Evolutionary conservation across 2,329 filamentous ascomycete species (phyloP).

Genomic region (Paecilomyces sp.): DNA sequence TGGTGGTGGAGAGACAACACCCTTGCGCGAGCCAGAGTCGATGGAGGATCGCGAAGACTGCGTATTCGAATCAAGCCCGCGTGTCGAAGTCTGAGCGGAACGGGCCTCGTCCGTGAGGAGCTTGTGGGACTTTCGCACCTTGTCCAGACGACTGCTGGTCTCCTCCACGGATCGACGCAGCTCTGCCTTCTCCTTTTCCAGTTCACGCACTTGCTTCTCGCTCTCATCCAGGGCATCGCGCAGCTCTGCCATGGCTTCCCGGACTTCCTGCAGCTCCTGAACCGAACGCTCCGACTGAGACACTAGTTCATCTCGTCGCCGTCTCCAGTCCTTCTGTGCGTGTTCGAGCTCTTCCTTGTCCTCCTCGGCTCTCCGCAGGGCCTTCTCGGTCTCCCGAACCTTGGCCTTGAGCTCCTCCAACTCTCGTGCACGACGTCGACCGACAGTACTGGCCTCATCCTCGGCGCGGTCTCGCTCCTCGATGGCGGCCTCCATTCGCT

Average conservation of each 20-base stretch:
- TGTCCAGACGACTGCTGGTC: slow-evolving; percentile 67
- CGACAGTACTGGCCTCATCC: slow-evolving; percentile 75
- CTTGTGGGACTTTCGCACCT: slow-evolving; percentile 63
- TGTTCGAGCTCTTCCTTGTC: slow-evolving; percentile 73
- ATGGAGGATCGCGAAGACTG: slow-evolving; percentile 53
- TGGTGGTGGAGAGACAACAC: slow-evolving; percentile 42
- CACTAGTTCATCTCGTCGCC: slow-evolving; percentile 69
- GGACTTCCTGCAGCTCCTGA: slow-evolving; percentile 69
- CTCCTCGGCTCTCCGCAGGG: slow-evolving; percentile 61
- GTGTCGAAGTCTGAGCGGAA: slow-evolving; percentile 33
- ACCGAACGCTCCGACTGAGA: slow-evolving; percentile 59
- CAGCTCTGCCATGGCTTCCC: slow-evolving; percentile 68
- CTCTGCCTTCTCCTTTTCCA: slow-evolving; percentile 74
- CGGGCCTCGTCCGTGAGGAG: slow-evolving; percentile 54
- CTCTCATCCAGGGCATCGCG: slow-evolving; percentile 77
- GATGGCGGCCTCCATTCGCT: slow-evolving; percentile 80
- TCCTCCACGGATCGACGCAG: slow-evolving; percentile 72
- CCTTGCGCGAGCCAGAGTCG: slow-evolving; percentile 43
- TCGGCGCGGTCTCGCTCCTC: slow-evolving; percentile 90
- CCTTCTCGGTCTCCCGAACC: slow-evolving; percentile 73
- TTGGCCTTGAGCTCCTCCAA: slow-evolving; percentile 76
- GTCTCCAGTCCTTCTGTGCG: slow-evolving; percentile 66
- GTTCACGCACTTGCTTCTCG: slow-evolving; percentile 74
- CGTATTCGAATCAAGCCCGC: slow-evolving; percentile 35
- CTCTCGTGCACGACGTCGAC: slow-evolving; percentile 70